phyloP scores from a whole-genome alignment of 78 protist species.

The Cavenderia fasciculata region DNA sequence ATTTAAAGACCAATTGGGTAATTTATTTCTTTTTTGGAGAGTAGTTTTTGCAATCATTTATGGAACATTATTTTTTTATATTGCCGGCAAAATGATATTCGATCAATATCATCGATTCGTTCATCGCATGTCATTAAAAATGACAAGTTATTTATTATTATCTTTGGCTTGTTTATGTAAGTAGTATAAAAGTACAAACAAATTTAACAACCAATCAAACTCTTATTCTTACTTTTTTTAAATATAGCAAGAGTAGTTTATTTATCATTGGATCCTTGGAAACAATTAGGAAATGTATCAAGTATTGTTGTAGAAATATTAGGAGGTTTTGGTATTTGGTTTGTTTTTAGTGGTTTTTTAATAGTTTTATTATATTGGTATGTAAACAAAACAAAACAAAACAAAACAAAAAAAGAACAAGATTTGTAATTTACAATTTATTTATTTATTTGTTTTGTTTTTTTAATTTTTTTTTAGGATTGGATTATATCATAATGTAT shows the following conservation, averaged over 20 bases:
- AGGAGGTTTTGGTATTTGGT: background rate
- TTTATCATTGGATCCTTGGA: background rate
- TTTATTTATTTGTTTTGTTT: background rate
- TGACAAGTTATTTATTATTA: background rate
- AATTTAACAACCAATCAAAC: too few relatives aligned
- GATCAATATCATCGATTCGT: background rate
- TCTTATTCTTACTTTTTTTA: background rate
- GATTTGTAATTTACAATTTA: background rate
- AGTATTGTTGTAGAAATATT: background rate
- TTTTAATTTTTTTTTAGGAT: background rate
- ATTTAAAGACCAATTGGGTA: background rate
- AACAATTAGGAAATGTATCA: background rate
- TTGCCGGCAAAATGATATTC: background rate
- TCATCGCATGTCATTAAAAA: background rate
- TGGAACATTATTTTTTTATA: background rate
- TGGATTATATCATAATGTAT: conserved; percentile 1
- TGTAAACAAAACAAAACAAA: too few relatives aligned
- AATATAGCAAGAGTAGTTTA: background rate
- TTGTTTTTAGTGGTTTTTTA: background rate
- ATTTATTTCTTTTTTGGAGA: background rate
- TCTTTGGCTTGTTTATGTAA: background rate
- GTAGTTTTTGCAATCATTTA: background rate
- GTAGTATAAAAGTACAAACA: too few relatives aligned
- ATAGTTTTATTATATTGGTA: background rate
- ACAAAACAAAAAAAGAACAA: too few relatives aligned